A percentile compares a stretch with the other conserved stretches of the same genome.
phyloP scores from a whole-genome alignment of 192 early-diverging fungal genomes.

The Chytriomyces hyalinus region DNA sequence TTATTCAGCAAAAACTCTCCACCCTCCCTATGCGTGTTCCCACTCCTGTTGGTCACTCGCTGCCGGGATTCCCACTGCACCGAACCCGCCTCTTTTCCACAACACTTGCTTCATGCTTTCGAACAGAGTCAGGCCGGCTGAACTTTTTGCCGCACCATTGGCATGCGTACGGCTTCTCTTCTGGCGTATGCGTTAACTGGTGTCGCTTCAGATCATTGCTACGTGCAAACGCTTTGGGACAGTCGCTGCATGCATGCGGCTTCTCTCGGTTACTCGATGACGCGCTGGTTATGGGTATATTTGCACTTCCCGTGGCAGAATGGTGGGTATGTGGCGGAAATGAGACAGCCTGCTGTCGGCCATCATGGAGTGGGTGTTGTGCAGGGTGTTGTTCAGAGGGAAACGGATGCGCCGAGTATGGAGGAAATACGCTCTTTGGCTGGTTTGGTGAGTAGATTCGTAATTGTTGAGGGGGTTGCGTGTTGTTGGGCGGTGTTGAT shows the following conservation, averaged over 20 bases:
- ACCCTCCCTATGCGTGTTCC: background rate
- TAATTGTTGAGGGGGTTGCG: too few relatives aligned
- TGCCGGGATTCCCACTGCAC: constrained; percentile 5
- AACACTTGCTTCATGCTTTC: constrained; percentile 22
- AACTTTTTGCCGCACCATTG: constrained; percentile 30
- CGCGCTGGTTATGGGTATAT: too few relatives aligned
- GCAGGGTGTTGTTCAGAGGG: too few relatives aligned
- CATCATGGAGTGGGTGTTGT: too few relatives aligned
- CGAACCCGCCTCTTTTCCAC: constrained; percentile 22
- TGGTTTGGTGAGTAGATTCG: too few relatives aligned
- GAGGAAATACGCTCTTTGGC: too few relatives aligned
- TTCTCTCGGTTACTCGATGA: background rate
- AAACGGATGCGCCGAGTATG: too few relatives aligned
- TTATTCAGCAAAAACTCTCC: constrained; percentile 3
- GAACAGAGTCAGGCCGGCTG: constrained; percentile 10
- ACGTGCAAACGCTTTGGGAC: constrained; percentile 9
- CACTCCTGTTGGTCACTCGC: too few relatives aligned
- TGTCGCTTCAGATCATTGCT: constrained; percentile 29
- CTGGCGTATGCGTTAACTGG: constrained; percentile 20
- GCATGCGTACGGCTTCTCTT: constrained; percentile 25
- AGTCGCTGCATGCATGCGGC: constrained; percentile 3
- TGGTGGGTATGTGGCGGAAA: too few relatives aligned
- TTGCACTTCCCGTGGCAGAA: too few relatives aligned
- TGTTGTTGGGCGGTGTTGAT: too few relatives aligned
- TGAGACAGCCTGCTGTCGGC: too few relatives aligned